Evolutionary conservation across 306 rosid species (phyloP), one percentile per base, ranked within the genome.

Genomic region (Castanospermum australe): DNA sequence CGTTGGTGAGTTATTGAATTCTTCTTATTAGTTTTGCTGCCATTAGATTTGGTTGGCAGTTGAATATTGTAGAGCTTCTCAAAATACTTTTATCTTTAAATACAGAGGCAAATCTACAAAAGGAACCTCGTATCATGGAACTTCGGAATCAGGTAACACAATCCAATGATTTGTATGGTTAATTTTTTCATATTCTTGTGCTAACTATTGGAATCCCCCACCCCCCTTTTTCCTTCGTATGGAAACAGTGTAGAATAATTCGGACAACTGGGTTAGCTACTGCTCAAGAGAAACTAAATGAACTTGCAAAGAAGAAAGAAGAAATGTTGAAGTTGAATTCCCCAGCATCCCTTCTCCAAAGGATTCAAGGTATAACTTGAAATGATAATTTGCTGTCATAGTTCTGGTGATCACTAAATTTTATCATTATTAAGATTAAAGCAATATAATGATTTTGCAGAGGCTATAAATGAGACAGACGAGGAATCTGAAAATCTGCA

Each of bases 221-320:
- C 47, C 25, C 48, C 36, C 45, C 42, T 38, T 77, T 32, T n/a
- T n/a, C n/a, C n/a, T 66, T 65, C 22, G 63, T 72, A 2, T 54
- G 63, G 64, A 81, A 73, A 80, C 96, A 96, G 99, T 90, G 93
- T 81, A 86, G 98, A 87, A 91, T 96, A 80, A 96, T 96, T 69
- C 87, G 96, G 71, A 96, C 99, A 79, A 93, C 97, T 0, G 97
- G 91, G 84, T 77, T 96, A 78, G 99, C 99, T 50, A 75, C 98
- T 32, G 99, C 98, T n/a, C 92, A 81, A 66, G 99, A 96, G 89
- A 96, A 88, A 82, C 87, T 93, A 73, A 84, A 89, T 77, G 99
- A 93, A 67, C 99, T 93, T 45, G 96, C 93, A 73, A 88, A 87
- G 74, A 83, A 91, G 89, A 96, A 88, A 79, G 91, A 93, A 10